phyloP scores from a whole-genome alignment of 331 rosid species.

The Prunus yedoensis region DNA sequence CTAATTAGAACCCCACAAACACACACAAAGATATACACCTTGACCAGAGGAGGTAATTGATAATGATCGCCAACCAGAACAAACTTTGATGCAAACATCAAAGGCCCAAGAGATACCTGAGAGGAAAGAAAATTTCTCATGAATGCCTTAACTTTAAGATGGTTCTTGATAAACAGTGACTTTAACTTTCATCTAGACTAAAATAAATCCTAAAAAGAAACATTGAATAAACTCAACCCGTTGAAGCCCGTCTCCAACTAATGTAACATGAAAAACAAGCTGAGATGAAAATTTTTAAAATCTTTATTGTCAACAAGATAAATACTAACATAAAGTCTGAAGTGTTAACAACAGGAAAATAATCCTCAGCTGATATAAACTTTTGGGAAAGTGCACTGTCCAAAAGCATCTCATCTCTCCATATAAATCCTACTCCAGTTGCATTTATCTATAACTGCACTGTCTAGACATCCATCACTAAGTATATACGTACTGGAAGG shows the following conservation, averaged over 20 bases:
- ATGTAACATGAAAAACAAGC: conserved; percentile 5
- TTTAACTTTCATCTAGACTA: not conserved
- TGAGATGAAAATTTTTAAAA: not conserved
- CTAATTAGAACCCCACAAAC: conserved; percentile 6
- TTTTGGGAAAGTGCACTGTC: not conserved
- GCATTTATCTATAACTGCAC: conserved; percentile 1
- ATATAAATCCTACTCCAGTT: not conserved
- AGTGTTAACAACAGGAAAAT: not conserved
- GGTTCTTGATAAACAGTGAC: not conserved
- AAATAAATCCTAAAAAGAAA: not conserved
- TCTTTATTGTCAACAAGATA: not conserved
- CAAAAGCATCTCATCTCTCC: not conserved
- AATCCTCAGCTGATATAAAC: not conserved
- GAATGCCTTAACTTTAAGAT: not conserved
- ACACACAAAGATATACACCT: conserved; percentile 39
- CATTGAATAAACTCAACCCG: not conserved
- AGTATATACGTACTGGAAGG: conserved; percentile 67
- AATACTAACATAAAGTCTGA: not conserved
- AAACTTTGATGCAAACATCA: conserved; percentile 79
- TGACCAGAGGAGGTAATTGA: conserved; percentile 93
- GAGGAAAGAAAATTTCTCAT: conserved; percentile 18
- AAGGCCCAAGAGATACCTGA: conserved; percentile 94
- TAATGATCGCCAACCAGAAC: conserved; percentile 97
- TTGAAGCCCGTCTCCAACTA: not conserved
- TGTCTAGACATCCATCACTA: conserved; percentile 10